Evolutionary conservation across 495 filamentous ascomycete species (phyloP).

Genomic region (Xylaria flabelliformis): DNA sequence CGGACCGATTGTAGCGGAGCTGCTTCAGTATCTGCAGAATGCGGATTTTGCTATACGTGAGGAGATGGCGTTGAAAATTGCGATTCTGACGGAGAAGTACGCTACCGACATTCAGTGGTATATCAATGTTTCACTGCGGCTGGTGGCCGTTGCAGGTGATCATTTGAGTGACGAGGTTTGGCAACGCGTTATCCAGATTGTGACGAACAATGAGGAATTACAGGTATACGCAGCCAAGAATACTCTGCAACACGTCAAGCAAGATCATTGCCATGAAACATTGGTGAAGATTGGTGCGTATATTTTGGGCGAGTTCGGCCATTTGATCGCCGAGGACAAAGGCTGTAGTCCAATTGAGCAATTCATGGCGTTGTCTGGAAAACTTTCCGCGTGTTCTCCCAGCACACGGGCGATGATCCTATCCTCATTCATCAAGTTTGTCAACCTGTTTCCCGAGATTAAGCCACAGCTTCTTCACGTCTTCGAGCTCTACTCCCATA

Average conservation of each 20-base stretch:
- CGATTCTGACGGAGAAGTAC: conserved; percentile 97
- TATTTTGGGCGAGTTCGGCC: conserved; percentile 94
- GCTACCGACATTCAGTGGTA: conserved; percentile 99
- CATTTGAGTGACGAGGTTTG: conserved; percentile 99
- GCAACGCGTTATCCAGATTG: conserved; percentile 98
- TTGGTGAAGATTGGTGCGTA: conserved; percentile 97
- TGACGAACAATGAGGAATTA: conserved; percentile 98
- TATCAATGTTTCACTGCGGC: conserved; percentile 93
- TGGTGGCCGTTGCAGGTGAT: conserved; percentile 96
- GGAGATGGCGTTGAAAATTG: conserved; percentile 99
- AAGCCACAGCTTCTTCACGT: conserved; percentile 92
- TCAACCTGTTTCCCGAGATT: conserved; percentile 98
- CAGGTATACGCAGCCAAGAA: conserved; percentile 96
- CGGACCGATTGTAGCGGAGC: conserved; percentile 88
- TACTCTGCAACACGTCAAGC: conserved; percentile 86
- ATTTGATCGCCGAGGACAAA: conserved; percentile 92
- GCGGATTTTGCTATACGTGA: conserved; percentile 98
- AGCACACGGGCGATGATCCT: conserved; percentile 92
- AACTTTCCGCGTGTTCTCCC: conserved; percentile 87
- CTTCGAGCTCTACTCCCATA: conserved; percentile 92
- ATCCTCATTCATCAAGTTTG: conserved; percentile 94
- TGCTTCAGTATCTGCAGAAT: conserved; percentile 91
- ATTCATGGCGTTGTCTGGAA: conserved; percentile 88
- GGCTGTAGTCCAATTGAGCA: conserved; percentile 98
- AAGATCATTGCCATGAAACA: conserved; percentile 93